Evolutionary conservation across 1,284 basidiomycete genomes (phyloP), one percentile per base, ranked within the genome.

Genomic region (Neotropicomus parvogracilis): DNA sequence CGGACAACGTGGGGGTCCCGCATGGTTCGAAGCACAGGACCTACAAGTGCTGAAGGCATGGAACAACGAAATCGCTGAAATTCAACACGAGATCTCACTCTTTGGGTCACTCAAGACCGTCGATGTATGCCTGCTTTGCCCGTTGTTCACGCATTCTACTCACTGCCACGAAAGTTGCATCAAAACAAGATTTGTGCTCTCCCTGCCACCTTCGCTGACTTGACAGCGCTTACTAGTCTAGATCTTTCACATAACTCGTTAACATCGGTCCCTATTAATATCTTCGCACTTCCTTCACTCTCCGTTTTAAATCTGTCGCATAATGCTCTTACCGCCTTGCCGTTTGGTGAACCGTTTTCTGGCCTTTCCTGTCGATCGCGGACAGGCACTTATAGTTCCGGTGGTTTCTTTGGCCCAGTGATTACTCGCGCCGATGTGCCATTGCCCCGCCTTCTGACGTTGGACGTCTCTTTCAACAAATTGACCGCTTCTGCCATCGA

Each of bases 11-110:
- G 71, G 73, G 46, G 67, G 69, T 33, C 77, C 79, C 14, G 73
- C 84, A 1, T 89, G 88, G 86, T 90, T 81, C 56, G 87, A 89
- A 59, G 83, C 83, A 4, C 82, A 86, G 59, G 88, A 91, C 65
- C 67, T 91, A 17, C 75, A 78, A 36, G 70, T 85, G 1, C 65
- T 91, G 37, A 89, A 88, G 58, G 82, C 81, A 16, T 83, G 82
- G 76, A 85, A 80, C 56, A 91, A 91, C 57, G 81, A 84, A 26
- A 89, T 91, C 28, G 56, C 76, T 12, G 84, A 86, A 60, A 74
- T 91, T 27, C 88, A 89, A 57, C 81, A 81, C 20, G 88, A 91
- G 60, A 81, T 91, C 26, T 84, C 84, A 0, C 72, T 90, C 50
- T 91, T 91, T 60, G 88, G 88, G 3, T 87, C 85, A 3, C 69